These are phyloP conservation scores for Ustilago vetiveriae DNA, from an alignment of 1,284 basidiomycete genomes.

Conservation along the genomic window DNA sequence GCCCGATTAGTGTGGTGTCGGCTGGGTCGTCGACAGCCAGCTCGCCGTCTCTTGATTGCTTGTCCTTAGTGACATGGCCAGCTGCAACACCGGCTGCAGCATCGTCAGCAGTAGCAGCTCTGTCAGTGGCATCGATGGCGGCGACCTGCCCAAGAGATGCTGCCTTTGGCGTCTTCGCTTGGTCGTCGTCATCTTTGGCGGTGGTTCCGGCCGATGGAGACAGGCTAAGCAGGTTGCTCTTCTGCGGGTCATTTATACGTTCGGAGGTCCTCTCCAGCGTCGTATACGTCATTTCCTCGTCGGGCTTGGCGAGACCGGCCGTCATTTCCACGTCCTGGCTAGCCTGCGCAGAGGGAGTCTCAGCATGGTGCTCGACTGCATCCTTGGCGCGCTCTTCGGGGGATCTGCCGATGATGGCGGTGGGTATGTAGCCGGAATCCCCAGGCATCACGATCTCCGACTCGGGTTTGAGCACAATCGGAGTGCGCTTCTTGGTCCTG, in stretches of 20 bases:
- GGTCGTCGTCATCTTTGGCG: background rate
- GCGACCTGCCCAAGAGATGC: too few species aligned
- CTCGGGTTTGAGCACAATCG: conserved; percentile 45
- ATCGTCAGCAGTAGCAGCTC: background rate
- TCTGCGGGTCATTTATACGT: conserved; percentile 10
- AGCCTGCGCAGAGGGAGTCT: background rate
- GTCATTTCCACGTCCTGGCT: background rate
- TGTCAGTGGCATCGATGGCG: background rate
- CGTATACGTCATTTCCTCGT: conserved; percentile 8
- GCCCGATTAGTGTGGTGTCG: conserved; percentile 4
- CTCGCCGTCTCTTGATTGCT: conserved; percentile 1
- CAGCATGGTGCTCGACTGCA: conserved; percentile 1
- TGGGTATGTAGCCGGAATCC: conserved; percentile 22
- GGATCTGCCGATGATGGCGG: conserved; percentile 18
- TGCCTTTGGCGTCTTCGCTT: conserved; percentile 7
- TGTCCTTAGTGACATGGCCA: background rate
- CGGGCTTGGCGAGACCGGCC: background rate
- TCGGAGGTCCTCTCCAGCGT: conserved; percentile 1
- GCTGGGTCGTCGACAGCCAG: conserved; percentile 1
- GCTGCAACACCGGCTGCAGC: background rate
- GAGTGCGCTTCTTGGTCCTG: conserved; percentile 25
- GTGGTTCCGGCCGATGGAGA: conserved; percentile 1
- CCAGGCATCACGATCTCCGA: conserved; percentile 38
- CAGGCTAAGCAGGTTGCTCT: background rate
- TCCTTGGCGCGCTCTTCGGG: conserved; percentile 16